Base-by-base conservation (phyloP, 306 rosid genomes). In the Vachellia pachyceras region DNA sequence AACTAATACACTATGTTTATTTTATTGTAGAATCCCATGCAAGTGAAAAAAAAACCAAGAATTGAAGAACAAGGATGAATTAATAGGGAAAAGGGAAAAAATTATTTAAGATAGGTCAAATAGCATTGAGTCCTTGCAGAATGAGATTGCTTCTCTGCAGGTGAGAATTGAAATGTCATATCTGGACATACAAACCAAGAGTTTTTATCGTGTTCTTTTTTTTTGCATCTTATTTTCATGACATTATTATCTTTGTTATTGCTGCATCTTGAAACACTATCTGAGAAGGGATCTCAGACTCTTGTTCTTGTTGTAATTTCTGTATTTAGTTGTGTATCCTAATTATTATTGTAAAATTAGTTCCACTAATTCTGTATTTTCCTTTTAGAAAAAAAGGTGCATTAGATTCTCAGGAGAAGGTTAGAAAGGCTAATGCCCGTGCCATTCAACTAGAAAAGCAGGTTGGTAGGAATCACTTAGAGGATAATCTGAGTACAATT, bases 341-440 rank as follows among this genome's bases (percentile, higher is more conserved):
- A 47, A 63, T 50, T 5, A 13, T 69, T 23, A 18, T 67, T 77
- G 11, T 20, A 52, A 67, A 39, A 37, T 40, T 52, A 15, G 40
- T 39, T 37, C 54, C 12, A 22, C 3, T 67, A 63, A 58, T 58
- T 74, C 22, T 52, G 66, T 72, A 42, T 12, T 55, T 76, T 29
- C 12, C 60, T 42, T 47, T 44, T 44, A 91, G 97, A 72, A 88
- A 78, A 78, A 86, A 90, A 14, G 94, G 83, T 69, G 23, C 86
- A 2, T 50, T 46, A 69, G 84, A 88, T 71, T 88, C 76, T 3
- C 84, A 83, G 70, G 83, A 86, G 86, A 88, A 72, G 84, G 81
- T 84, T 60, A 91, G 82, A 50, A 84, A 89, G 90, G 97, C 91
- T 69, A 82, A 85, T 90, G 92, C 91, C 41, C 94, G 87, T 36